These are phyloP conservation scores for Powellomyces hirtus DNA, from an alignment of 192 early-diverging fungal species.

Conservation along the genomic window DNA sequence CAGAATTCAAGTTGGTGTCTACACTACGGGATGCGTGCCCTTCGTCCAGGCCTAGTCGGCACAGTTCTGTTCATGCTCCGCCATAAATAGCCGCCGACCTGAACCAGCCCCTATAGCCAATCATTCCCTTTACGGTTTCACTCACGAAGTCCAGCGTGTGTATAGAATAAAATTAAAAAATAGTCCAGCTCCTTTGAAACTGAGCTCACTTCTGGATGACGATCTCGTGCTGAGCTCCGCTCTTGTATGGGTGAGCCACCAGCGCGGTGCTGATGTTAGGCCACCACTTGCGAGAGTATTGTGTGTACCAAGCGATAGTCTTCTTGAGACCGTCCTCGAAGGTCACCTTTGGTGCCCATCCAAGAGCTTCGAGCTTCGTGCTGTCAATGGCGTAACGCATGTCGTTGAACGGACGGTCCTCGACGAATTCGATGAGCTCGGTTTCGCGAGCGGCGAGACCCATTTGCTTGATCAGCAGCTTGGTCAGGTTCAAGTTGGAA, in stretches of 20 bases:
- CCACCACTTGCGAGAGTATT: constrained; percentile 24
- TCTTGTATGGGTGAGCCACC: constrained; percentile 23
- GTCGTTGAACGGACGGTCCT: constrained; percentile 79
- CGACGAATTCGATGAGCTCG: constrained; percentile 63
- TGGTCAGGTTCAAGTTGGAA: constrained; percentile 65
- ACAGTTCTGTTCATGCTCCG: no score
- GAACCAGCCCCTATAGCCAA: no score
- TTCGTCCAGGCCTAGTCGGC: no score
- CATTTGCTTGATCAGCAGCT: constrained; percentile 53
- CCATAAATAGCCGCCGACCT: no score
- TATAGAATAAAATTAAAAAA: no score
- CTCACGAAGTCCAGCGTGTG: no score
- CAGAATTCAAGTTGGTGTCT: no score
- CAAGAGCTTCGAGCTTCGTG: constrained; percentile 62
- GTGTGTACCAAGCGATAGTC: constrained; percentile 46
- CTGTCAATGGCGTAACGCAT: constrained; percentile 71
- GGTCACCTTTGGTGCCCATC: constrained; percentile 61
- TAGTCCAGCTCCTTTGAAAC: no score
- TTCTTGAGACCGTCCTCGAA: constrained; percentile 64
- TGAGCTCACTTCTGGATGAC: constrained; percentile 7
- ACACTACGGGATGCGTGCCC: no score
- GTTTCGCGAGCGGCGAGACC: constrained; percentile 22
- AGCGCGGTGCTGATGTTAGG: constrained; percentile 12
- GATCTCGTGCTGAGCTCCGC: constrained; percentile 18
- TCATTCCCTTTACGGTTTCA: no score